These are phyloP conservation scores for Nicotiana noctiflora DNA, from an alignment of 257 asterid genomes.

Conservation along the genomic window DNA sequence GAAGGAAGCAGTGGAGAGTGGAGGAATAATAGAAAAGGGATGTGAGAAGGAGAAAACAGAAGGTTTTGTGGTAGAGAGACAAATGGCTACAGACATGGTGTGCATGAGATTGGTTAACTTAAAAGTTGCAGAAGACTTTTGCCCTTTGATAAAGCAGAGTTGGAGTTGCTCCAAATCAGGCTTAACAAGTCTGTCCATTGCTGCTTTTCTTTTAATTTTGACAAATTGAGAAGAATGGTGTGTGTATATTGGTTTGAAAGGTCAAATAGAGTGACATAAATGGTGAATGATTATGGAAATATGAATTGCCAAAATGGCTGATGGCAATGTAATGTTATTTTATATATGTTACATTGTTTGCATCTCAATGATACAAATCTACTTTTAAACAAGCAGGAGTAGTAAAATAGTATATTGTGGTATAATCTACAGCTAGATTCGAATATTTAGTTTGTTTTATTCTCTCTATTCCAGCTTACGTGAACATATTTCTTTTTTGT, in stretches of 20 bases:
- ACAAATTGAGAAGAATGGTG: neutral
- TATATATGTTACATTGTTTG: neutral
- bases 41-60: conserved; percentile 41
- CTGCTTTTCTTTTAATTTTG: neutral
- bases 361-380: neutral
- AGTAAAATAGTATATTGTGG: neutral
- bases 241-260: neutral
- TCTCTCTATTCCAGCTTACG: no score
- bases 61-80: conserved; percentile 50
- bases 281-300: neutral
- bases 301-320: neutral
- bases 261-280: neutral
- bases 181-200: conserved; percentile 71
- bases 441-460: neutral
- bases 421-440: no score
- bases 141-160: conserved; percentile 35
- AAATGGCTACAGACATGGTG: conserved; percentile 78
- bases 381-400: neutral
- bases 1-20: conserved; percentile 50
- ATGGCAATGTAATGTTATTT: neutral
- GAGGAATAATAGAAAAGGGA: conserved; percentile 47
- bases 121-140: conserved; percentile 45
- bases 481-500: no score
- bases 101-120: conserved; percentile 67
- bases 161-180: conserved; percentile 41